phyloP scores from a whole-genome alignment of 768 basidiomycete species.

The Boletus pseudo-olivaceus region DNA sequence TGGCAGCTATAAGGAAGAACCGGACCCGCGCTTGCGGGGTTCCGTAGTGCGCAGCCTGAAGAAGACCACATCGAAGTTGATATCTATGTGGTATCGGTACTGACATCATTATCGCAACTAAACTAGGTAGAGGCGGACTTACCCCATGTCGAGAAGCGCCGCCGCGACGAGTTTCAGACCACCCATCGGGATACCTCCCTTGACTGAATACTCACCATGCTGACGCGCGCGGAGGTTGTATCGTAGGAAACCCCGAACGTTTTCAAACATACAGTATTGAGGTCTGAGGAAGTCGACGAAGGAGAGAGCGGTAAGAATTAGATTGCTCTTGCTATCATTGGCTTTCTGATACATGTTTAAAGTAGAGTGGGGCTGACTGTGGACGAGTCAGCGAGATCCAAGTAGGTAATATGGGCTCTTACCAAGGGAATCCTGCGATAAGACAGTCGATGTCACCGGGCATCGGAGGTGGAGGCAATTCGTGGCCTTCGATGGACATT shows the following conservation, averaged over 20 bases:
- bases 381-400: constrained; percentile 2
- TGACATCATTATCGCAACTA: background rate
- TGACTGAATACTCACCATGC: constrained; percentile 40
- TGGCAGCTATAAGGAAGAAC: constrained; percentile 48
- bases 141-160: constrained; percentile 67
- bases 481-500: constrained; percentile 35
- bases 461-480: constrained; percentile 44
- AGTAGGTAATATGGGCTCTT: background rate
- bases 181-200: constrained; percentile 69
- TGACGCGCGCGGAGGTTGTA: constrained; percentile 40
- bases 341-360: constrained; percentile 71
- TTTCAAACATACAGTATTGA: constrained; percentile 46
- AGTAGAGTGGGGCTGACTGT: constrained; percentile 68
- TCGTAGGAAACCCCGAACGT: constrained; percentile 43
- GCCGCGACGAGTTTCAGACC: constrained; percentile 66
- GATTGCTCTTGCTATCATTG: constrained; percentile 63
- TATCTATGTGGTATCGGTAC: constrained; percentile 30
- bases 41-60: constrained; percentile 49
- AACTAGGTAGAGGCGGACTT: constrained; percentile 6
- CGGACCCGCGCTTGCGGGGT: constrained; percentile 44
- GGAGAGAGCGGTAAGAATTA: constrained; percentile 57
- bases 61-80: constrained; percentile 40
- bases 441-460: constrained; percentile 59
- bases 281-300: constrained; percentile 42
- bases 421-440: constrained; percentile 78